Conservation (phyloP, 139 green algal genomes). For the Auxenochlorella pyrenoidosa region DNA sequence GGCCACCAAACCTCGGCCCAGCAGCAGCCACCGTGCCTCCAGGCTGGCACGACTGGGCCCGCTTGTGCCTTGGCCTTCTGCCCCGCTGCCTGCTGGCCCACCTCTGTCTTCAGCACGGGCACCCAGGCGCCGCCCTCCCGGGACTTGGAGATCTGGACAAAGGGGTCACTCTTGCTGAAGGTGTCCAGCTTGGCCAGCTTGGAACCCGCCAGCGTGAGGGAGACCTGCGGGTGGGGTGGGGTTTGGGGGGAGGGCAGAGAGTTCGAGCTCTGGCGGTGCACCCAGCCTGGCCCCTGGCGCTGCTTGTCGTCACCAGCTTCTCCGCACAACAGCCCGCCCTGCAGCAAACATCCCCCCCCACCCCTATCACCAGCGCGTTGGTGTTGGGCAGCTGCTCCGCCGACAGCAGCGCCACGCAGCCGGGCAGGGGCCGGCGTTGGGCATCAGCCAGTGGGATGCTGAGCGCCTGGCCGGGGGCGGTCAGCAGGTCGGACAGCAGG, state of each 20-base stretch:
- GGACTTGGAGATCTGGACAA: conserved; percentile 28
- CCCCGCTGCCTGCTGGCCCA: background rate
- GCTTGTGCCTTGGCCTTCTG: background rate
- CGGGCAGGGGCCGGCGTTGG: background rate
- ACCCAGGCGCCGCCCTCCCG: conserved; percentile 43
- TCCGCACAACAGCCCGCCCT: background rate
- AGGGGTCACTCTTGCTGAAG: conserved; percentile 28
- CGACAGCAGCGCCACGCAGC: conserved; percentile 8
- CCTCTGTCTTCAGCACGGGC: conserved; percentile 49
- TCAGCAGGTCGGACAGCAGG: conserved; percentile 38
- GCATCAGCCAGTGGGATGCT: background rate
- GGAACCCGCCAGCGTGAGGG: conserved; percentile 9
- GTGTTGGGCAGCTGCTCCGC: conserved; percentile 31
- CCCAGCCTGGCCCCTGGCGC: too few species aligned
- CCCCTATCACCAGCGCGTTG: conserved; percentile 25
- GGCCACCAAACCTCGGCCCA: too few species aligned
- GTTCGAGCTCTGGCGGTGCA: too few species aligned
- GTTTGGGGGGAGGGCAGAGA: too few species aligned
- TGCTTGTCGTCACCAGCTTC: too few species aligned
- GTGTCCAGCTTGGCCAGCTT: conserved; percentile 45
- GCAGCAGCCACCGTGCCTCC: too few species aligned
- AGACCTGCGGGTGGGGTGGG: background rate
- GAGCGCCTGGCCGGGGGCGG: conserved; percentile 15
- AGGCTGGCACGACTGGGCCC: too few species aligned
- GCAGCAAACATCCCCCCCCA: background rate